Evolutionary conservation across 2,329 filamentous ascomycete genomes (phyloP).

Genomic region (Leptodontidium sp.): DNA sequence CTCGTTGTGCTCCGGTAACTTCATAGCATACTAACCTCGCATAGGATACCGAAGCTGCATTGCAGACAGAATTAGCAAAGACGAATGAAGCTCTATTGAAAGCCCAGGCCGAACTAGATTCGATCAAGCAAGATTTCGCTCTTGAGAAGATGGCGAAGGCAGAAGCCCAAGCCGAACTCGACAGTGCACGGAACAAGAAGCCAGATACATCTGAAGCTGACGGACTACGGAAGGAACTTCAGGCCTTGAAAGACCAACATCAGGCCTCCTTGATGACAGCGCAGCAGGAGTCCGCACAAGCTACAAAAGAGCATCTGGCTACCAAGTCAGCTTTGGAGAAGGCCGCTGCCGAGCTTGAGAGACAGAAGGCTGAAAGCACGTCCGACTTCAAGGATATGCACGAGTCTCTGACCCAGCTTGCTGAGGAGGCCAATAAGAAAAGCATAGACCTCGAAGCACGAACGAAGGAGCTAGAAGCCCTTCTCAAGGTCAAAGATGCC

Average conservation of each 20-base stretch:
- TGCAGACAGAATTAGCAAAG: conserved; percentile 56
- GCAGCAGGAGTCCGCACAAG: conserved; percentile 47
- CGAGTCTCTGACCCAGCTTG: conserved; percentile 66
- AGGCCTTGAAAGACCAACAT: conserved; percentile 56
- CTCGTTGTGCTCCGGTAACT: conserved; percentile 34
- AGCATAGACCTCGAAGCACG: conserved; percentile 50
- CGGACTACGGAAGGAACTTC: conserved; percentile 59
- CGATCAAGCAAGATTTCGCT: conserved; percentile 44
- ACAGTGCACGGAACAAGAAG: conserved; percentile 63
- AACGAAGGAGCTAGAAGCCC: conserved; percentile 51
- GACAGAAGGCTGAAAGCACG: conserved; percentile 58
- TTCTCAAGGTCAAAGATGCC: conserved; percentile 63
- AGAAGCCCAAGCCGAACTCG: conserved; percentile 61
- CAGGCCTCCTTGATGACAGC: conserved; percentile 51
- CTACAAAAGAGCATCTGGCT: conserved; percentile 51
- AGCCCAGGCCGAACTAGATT: conserved; percentile 41
- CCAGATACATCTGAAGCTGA: conserved; percentile 63
- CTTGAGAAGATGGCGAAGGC: conserved; percentile 56
- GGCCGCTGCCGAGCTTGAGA: conserved; percentile 61
- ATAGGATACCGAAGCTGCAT: conserved; percentile 50
- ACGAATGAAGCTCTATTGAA: conserved; percentile 49
- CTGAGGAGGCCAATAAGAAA: conserved; percentile 60
- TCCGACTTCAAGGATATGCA: conserved; percentile 67
- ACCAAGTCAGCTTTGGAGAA: conserved; percentile 51
- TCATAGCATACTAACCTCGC: conserved; percentile 51